Evolutionary conservation across 2,329 filamentous ascomycete genomes (phyloP), one percentile per base, ranked within the genome.

Genomic region (Bertia moriformis): DNA sequence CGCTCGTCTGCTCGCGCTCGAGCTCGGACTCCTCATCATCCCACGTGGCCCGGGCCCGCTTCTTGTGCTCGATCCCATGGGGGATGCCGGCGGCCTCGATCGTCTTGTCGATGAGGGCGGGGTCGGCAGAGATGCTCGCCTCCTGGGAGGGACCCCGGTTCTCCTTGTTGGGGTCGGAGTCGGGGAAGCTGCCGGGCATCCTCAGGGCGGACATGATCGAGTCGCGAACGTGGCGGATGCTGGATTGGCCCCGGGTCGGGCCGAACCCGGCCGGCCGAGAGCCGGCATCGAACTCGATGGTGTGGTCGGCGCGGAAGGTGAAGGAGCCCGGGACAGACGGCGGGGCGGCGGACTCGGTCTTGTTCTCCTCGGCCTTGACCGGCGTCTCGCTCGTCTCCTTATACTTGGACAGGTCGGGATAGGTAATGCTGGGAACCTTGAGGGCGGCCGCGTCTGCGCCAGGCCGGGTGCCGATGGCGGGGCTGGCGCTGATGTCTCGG

Each of bases 241-340:
- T 78, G 3, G 71, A 58, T 48, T 78, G 73, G n/a, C 71, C 74
- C 2, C 66, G 60, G 18, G 66, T 68, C 5, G 62, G 59, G 29
- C 75, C 74, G 45, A 79, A 79, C 3, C 67, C 68, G 24, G 59
- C 55, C 1, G 62, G 55, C n/a, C n/a, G n/a, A 2, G 69, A 65
- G 36, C 57, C 54, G 20, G 57, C 54, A 27, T 62, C 65, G 46
- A 80, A 77, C 41, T 63, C 59, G 48, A 80, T 78, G 2, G 73
- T 79, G 46, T 76, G 72, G 44, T 79, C 75, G 47, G 67, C 76
- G 36, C 75, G 72, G 60, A 81, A 81, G 0, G 71, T 76, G 47
- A 80, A 81, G 1, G 67, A 71, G 14, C 73, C 67, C 2, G 75
- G 67, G 4, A 64, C 59, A 2, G 69, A 63, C 0, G 62, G 50